Evolutionary conservation across 352 stramenopile species (phyloP), one percentile per base, ranked within the genome.

Genomic region (Pythium grandisporangium): DNA sequence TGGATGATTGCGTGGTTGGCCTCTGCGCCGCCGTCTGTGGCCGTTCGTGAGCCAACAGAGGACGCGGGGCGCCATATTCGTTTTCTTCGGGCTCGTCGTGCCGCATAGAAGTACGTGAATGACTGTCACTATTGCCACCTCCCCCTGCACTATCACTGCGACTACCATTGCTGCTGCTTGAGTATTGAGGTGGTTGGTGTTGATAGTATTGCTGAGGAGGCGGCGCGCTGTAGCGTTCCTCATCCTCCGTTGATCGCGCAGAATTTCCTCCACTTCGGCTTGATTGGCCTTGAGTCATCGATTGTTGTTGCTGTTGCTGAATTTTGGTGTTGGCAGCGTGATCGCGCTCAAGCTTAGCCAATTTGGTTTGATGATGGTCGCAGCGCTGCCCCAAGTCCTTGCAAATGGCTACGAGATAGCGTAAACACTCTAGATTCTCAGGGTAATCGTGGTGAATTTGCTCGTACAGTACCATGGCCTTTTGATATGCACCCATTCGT

Each of bases 371-470:
- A 59, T 97, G 98, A 6, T 80, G 56, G 41, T 97, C 90, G 44
- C 86, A 97, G 22, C 77, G 77, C 54, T 94, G 78, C 3, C 90
- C 87, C 16, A 98, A 64, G 39, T 97, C 87, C 47, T 97, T 96
- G 63, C 88, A 97, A 47, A 98, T 93, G 25, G 86, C 87, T 6
- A 98, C 84, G 12, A 98, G 63, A 50, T 92, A 90, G 19, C 79
- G 63, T 33, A 90, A 48, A 56, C 87, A 97, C 62, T 98, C 91
- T 26, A 96, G 70, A 51, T 97, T 96, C 37, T 97, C 83, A 3
- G 92, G 94, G 57, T 97, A 96, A 26, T 96, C 76, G 33, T 90
- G 53, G 63, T 98, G 93, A 44, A 98, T 94, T 48, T 96, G 65
- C 60, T 98, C 77, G 65, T 98, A 98, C 2, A 97, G 63, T 23